Percentiles rank a stretch among this genome's conserved stretches.
phyloP scores from a whole-genome alignment of 2,329 filamentous ascomycete species.

The Fusarium sp. region DNA sequence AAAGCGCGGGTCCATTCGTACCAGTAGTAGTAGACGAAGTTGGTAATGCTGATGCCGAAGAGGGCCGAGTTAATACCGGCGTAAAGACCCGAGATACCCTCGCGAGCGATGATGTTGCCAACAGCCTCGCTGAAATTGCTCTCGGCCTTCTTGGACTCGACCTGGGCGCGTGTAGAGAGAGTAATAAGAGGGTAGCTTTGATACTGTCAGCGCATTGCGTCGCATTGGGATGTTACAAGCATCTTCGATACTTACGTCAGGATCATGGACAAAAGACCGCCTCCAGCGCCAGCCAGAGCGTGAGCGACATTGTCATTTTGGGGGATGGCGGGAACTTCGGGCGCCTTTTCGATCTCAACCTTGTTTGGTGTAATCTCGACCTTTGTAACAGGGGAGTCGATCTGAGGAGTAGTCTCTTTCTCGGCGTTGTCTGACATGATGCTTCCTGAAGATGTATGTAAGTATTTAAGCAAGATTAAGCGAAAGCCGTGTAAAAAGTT shows the following conservation, averaged over 20 bases:
- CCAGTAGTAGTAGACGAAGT: constrained; percentile 99
- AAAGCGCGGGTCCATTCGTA: constrained; percentile 95
- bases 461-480: constrained; percentile 19
- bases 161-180: constrained; percentile 95
- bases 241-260: constrained; percentile 73
- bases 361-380: constrained; percentile 34
- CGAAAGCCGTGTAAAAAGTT: constrained; percentile 19
- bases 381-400: constrained; percentile 32
- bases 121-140: constrained; percentile 86
- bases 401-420: constrained; percentile 37
- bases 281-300: constrained; percentile 90
- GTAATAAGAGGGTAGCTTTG: constrained; percentile 93
- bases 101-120: constrained; percentile 87
- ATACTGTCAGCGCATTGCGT: constrained; percentile 28
- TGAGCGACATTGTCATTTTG: constrained; percentile 98
- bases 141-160: constrained; percentile 93
- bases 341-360: constrained; percentile 56
- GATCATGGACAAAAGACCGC: constrained; percentile 94
- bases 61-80: constrained; percentile 92
- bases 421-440: constrained; percentile 40
- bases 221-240: constrained; percentile 12
- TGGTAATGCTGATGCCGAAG: constrained; percentile 97
- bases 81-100: constrained; percentile 90
- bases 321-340: constrained; percentile 64
- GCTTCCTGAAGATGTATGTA: neutral